Percentiles rank a stretch among this genome's conserved stretches.
These are phyloP conservation scores for Geotrichum bryndzae DNA, from an alignment of 1,139 yeast species.

Conservation along the genomic window DNA sequence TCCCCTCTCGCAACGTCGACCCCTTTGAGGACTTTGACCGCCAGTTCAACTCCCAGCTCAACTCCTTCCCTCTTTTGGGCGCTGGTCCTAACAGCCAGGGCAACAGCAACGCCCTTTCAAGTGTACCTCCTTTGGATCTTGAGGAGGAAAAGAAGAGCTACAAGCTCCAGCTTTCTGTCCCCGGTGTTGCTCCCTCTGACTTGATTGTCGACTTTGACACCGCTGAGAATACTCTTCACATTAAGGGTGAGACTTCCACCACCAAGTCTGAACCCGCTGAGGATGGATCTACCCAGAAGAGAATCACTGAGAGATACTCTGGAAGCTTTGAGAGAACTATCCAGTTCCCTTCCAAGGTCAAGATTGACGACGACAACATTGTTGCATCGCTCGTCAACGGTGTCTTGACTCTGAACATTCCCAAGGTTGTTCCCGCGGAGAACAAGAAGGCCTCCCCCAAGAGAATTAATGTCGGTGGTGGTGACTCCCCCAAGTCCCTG, in stretches of 20 bases:
- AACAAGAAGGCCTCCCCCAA: neutral
- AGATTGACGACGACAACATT: constrained; percentile 46
- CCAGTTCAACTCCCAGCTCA: neutral
- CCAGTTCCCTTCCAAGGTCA: constrained; percentile 47
- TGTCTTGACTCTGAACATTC: constrained; percentile 45
- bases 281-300: constrained; percentile 14
- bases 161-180: constrained; percentile 35
- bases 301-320: constrained; percentile 17
- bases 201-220: constrained; percentile 53
- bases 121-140: constrained; percentile 5
- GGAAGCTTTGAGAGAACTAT: constrained; percentile 46
- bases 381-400: constrained; percentile 49
- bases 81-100: neutral
- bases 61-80: neutral
- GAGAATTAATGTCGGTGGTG: neutral
- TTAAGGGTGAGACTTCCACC: constrained; percentile 19
- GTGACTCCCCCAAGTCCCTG: neutral
- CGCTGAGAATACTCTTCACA: constrained; percentile 21
- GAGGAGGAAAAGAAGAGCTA: constrained; percentile 1
- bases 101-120: neutral
- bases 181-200: constrained; percentile 48
- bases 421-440: constrained; percentile 35
- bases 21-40: constrained; percentile 4
- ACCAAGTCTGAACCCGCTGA: constrained; percentile 7
- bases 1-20: constrained; percentile 2